Evolutionary conservation across 202 grass and related monocot species (phyloP).

Genomic region (Carex arenaria): DNA sequence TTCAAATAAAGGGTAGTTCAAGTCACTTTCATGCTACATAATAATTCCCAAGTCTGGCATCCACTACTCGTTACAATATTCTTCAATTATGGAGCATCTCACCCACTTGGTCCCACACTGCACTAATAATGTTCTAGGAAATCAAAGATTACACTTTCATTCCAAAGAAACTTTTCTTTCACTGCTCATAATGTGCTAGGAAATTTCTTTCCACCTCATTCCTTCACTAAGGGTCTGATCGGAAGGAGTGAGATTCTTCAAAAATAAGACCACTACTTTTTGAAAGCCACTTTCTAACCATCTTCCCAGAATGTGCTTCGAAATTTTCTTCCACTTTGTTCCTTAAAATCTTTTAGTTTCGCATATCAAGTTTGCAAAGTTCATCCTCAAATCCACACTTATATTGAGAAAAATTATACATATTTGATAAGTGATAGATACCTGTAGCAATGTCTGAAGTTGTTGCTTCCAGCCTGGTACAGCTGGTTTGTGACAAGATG

Average conservation of each 20-base stretch:
- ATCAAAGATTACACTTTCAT: background rate
- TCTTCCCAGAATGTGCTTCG: no score
- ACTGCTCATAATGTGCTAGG: background rate
- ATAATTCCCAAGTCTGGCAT: background rate
- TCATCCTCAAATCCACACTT: background rate
- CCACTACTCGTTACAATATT: background rate
- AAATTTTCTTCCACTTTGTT: background rate
- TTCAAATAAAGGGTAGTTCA: background rate
- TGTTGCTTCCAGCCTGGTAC: constrained; percentile 2
- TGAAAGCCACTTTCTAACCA: no score
- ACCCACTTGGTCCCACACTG: background rate
- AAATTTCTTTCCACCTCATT: background rate
- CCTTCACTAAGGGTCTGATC: no score
- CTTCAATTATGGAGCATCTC: background rate
- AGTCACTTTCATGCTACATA: background rate
- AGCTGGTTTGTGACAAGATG: constrained; percentile 20
- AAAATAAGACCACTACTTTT: no score
- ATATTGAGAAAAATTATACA: background rate
- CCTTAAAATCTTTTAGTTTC: background rate
- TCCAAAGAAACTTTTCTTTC: background rate
- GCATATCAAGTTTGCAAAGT: background rate
- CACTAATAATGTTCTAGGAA: background rate
- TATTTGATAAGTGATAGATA: background rate
- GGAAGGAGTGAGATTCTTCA: no score
- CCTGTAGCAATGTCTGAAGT: constrained; percentile 2